Conservation (phyloP, 2,329 filamentous ascomycete species). For the Lachnum nothofagi region DNA sequence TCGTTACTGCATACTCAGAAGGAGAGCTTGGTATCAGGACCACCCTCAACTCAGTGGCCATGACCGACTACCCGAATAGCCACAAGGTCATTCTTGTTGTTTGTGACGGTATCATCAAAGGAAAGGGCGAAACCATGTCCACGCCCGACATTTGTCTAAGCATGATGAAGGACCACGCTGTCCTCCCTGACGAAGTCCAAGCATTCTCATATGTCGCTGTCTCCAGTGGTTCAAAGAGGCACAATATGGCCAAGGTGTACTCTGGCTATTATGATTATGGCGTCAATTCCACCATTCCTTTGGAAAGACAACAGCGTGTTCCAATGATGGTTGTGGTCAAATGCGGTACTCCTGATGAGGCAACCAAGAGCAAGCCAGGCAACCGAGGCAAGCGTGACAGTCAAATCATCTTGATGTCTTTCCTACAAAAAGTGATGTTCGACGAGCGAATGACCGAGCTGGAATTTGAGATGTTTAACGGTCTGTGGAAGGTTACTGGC, state of each 20-base stretch:
- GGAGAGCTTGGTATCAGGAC: slow-evolving; percentile 88
- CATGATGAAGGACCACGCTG: slow-evolving; percentile 91
- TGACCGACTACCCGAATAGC: slow-evolving; percentile 97
- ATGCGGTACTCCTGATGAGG: slow-evolving; percentile 87
- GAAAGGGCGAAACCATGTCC: slow-evolving; percentile 77
- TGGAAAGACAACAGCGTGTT: slow-evolving; percentile 88
- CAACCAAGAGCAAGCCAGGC: slow-evolving; percentile 76
- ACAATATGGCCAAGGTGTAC: slow-evolving; percentile 99
- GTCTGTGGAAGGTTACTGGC: slow-evolving; percentile 95
- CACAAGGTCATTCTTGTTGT: slow-evolving; percentile 96
- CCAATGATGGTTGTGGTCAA: slow-evolving; percentile 98
- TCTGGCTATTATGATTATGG: slow-evolving; percentile 98
- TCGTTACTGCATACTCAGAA: slow-evolving; percentile 96
- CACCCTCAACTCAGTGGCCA: slow-evolving; percentile 91
- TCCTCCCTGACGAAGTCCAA: slow-evolving; percentile 74
- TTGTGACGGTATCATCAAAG: slow-evolving; percentile 97
- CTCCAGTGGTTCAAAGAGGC: slow-evolving; percentile 88
- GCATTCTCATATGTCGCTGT: slow-evolving; percentile 96
- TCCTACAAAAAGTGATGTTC: slow-evolving; percentile 99
- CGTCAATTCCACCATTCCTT: slow-evolving; percentile 67
- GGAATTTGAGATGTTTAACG: slow-evolving; percentile 99
- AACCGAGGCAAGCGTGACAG: slow-evolving; percentile 98
- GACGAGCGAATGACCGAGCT: slow-evolving; percentile 99
- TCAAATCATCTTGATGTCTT: slow-evolving; percentile 98
- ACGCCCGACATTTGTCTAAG: slow-evolving; percentile 85